A percentile compares a stretch with the other conserved stretches of the same genome.
Evolutionary conservation across 495 filamentous ascomycete genomes (phyloP).

Genomic region (Xylaria scruposa): DNA sequence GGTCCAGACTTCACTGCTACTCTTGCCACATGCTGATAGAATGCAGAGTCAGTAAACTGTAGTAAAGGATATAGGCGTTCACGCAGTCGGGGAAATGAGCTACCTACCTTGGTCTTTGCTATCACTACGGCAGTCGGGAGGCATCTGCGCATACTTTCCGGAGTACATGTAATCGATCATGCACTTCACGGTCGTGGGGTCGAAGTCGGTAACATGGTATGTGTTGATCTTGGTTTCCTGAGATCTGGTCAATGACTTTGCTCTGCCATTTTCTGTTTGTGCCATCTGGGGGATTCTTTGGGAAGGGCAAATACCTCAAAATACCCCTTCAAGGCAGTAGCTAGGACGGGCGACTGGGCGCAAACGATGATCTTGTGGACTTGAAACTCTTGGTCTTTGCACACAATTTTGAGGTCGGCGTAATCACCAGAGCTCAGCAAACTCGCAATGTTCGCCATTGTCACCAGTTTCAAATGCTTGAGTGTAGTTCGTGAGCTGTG

Average conservation of each 20-base stretch:
- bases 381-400: neutral
- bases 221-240: slow-evolving; percentile 11
- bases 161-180: slow-evolving; percentile 15
- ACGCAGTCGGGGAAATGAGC: too few species aligned
- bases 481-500: neutral
- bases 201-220: neutral
- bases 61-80: neutral
- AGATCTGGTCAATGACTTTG: too few species aligned
- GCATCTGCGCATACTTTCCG: neutral
- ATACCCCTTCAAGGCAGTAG: neutral
- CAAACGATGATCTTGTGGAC: slow-evolving; percentile 9
- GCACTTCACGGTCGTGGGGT: neutral
- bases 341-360: neutral
- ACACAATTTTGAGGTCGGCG: slow-evolving; percentile 6
- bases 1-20: neutral
- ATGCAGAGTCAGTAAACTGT: neutral
- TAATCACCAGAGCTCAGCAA: neutral
- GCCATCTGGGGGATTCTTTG: too few species aligned
- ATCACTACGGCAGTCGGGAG: neutral
- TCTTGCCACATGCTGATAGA: neutral
- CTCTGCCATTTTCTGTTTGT: neutral
- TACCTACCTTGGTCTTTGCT: neutral
- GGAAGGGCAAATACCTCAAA: slow-evolving; percentile 1
- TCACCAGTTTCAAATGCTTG: neutral
- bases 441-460: neutral